These are phyloP conservation scores for Diversispora epigaea DNA, from an alignment of 192 early-diverging fungal species.

Conservation along the genomic window DNA sequence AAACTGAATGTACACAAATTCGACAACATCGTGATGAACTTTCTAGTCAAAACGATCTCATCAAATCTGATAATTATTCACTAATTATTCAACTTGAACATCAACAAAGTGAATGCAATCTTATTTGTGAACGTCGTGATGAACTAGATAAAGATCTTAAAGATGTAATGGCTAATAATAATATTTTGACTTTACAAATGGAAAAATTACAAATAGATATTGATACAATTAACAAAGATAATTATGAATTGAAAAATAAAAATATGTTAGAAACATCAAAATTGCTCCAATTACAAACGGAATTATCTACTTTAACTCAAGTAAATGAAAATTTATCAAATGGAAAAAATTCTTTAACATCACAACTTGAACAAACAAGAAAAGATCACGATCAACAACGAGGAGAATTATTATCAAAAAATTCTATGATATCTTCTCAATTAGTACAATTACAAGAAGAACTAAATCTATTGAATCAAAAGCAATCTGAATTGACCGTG, in stretches of 20 bases:
- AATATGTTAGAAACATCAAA: background rate
- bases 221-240: background rate
- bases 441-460: background rate
- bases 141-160: background rate
- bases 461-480: background rate
- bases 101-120: no score
- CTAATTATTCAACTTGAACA: background rate
- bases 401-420: background rate
- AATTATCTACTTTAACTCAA: background rate
- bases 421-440: background rate
- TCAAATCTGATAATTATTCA: background rate
- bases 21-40: no score
- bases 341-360: background rate
- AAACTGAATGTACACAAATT: no score
- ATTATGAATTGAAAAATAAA: background rate
- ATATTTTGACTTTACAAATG: background rate
- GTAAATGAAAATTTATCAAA: background rate
- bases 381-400: background rate
- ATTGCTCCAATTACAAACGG: background rate
- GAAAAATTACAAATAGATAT: background rate
- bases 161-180: background rate
- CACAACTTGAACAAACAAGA: background rate
- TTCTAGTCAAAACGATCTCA: no score
- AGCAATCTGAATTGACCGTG: no score
- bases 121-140: background rate